These are phyloP conservation scores for Xenoacremonium recifei DNA, from an alignment of 2,329 filamentous ascomycete species.

Conservation along the genomic window DNA sequence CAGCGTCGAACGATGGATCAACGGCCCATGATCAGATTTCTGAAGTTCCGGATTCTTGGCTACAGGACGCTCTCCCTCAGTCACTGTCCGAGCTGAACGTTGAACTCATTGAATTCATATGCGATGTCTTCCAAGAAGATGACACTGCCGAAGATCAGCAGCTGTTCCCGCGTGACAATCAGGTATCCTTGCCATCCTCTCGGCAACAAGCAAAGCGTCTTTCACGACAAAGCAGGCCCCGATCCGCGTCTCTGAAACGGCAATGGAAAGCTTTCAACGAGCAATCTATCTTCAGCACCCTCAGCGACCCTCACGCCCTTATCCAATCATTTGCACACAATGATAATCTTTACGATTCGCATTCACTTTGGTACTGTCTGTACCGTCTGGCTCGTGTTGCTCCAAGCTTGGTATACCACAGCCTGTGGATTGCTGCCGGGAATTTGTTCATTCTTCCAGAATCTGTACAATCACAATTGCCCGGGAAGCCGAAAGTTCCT, in stretches of 20 bases:
- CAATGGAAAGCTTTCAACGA: slow-evolving; percentile 62
- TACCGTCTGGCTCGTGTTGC: slow-evolving; percentile 56
- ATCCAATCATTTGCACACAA: slow-evolving; percentile 57
- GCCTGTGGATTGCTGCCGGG: slow-evolving; percentile 61
- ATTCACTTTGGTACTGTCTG: slow-evolving; percentile 63
- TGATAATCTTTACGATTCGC: slow-evolving; percentile 56
- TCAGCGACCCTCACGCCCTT: slow-evolving; percentile 56
- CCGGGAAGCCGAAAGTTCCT: slow-evolving; percentile 16
- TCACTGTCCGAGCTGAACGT: slow-evolving; percentile 53
- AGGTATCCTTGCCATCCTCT: slow-evolving; percentile 7
- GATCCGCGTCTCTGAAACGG: slow-evolving; percentile 19
- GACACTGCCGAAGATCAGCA: slow-evolving; percentile 47
- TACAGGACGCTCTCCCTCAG: slow-evolving; percentile 50
- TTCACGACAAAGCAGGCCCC: slow-evolving; percentile 7
- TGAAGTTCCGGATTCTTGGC: slow-evolving; percentile 6
- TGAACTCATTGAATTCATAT: slow-evolving; percentile 59
- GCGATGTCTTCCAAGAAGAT: slow-evolving; percentile 58
- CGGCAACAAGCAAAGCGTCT: slow-evolving; percentile 12
- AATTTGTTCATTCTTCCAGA: slow-evolving; percentile 57
- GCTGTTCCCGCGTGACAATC: neutral
- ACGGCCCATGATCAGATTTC: no score
- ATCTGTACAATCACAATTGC: slow-evolving; percentile 38
- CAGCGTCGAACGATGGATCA: neutral
- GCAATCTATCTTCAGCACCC: slow-evolving; percentile 62
- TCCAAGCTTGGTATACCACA: slow-evolving; percentile 60